Evolutionary conservation across 1,139 yeast species (phyloP).

Genomic region (Pichia sp.): DNA sequence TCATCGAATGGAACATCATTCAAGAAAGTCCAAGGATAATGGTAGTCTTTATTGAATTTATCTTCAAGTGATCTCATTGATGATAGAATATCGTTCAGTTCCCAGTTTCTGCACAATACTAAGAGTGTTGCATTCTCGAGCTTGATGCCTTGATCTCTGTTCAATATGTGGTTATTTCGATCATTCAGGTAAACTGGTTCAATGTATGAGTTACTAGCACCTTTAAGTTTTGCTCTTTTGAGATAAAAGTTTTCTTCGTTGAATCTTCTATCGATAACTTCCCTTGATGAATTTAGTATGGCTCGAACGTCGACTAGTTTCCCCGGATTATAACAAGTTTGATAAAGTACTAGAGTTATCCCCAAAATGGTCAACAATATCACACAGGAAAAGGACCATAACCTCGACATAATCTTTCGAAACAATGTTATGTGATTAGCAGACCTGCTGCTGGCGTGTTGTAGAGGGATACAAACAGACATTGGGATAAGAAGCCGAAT

Average conservation of each 20-base stretch:
- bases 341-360: no score
- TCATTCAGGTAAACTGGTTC: conserved; percentile 13
- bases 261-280: conserved; percentile 4
- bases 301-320: no score
- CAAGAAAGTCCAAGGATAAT: conserved; percentile 83
- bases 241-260: conserved; percentile 13
- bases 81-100: conserved; percentile 36
- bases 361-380: no score
- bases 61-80: conserved; percentile 56
- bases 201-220: conserved; percentile 26
- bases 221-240: conserved; percentile 20
- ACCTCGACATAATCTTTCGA: no score
- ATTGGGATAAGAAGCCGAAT: no score
- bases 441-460: no score
- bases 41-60: conserved; percentile 57
- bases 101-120: conserved; percentile 60
- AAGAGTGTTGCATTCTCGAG: conserved; percentile 57
- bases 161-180: conserved; percentile 7
- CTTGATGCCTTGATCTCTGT: conserved; percentile 3
- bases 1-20: conserved; percentile 75
- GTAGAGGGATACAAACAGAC: no score
- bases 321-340: no score
- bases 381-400: no score
- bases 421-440: no score
- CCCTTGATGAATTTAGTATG: conserved; percentile 5